Base-by-base conservation (phyloP, 2,329 filamentous ascomycete species). In the Nemania sp. region DNA sequence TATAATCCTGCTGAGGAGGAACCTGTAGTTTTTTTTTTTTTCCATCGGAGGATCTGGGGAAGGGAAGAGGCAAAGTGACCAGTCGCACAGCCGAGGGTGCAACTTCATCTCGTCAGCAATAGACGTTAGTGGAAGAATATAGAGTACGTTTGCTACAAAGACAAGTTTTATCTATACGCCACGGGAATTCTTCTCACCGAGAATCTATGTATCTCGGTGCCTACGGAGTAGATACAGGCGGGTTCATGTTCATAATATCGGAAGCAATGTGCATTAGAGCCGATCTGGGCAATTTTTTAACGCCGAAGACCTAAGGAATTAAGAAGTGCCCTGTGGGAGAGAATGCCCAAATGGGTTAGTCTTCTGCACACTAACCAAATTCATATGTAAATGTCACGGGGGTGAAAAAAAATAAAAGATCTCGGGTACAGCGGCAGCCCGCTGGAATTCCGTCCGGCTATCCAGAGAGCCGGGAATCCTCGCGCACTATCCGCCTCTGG, bases 251-350 rank as follows among this genome's bases (percentile, higher is more conserved):
- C 27, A 18, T 32, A 53, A 4, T 35, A n/a, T 2, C n/a, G 47
- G 3, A 18, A 27, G 22, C 27, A n/a, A 13, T 51, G 22, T 51
- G 47, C 26, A 20, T 20, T 13, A 45, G 5, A 45, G 41, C 56
- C 43, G 43, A 22, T 35, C 57, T 22, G 45, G 35, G 53, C 22
- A 38, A 54, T 15, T 32, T 24, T 53, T 51, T 67, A 66, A 62
- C 45, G 22, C 64, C 64, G 64, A 63, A n/a, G 43, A 18, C 20
- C 27, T n/a, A 49, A 66, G 64, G 58, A 62, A 56, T 55, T 67
- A 60, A 51, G 52, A 64, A 8, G 35, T 18, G n/a, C 49, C 47
- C 59, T 57, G 61, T 56, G 66, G 35, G 61, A 41, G n/a, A 7
- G n/a, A 54, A 24, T 24, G 13, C n/a, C 18, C n/a, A 51, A n/a